Percentiles rank a stretch among this genome's conserved stretches.
Evolutionary conservation across 768 basidiomycete genomes (phyloP).

Genomic region (Megacollybia marginata): DNA sequence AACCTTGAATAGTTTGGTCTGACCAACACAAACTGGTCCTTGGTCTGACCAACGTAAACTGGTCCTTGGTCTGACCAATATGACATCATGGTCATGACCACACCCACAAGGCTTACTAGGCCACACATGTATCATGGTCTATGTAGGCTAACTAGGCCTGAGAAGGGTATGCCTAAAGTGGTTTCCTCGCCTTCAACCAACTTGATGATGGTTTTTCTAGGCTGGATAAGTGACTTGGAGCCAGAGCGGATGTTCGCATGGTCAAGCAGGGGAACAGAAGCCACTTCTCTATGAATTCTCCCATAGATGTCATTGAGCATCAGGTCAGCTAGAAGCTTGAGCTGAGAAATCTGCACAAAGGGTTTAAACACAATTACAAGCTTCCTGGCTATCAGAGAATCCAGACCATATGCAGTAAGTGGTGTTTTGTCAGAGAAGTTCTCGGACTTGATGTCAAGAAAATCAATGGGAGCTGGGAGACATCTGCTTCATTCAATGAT

Average conservation of each 20-base stretch:
- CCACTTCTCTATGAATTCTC: too few species aligned
- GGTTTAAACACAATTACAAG: slow-evolving; percentile 17
- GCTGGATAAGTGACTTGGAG: neutral
- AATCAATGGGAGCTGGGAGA: neutral
- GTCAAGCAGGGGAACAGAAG: too few species aligned
- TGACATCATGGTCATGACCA: too few species aligned
- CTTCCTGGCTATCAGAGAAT: slow-evolving; percentile 21
- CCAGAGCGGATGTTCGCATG: neutral
- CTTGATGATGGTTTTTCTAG: slow-evolving; percentile 3
- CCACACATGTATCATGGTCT: too few species aligned
- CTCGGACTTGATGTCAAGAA: slow-evolving; percentile 14
- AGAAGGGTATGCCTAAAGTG: too few species aligned
- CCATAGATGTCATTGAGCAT: slow-evolving; percentile 13
- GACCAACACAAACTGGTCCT: too few species aligned
- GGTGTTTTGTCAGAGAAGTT: slow-evolving; percentile 21
- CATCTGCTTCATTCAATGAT: neutral
- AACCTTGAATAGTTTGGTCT: too few species aligned
- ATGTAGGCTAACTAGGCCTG: too few species aligned
- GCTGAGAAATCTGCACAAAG: slow-evolving; percentile 14
- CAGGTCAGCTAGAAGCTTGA: slow-evolving; percentile 23
- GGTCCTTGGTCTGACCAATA: too few species aligned
- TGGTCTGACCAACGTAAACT: too few species aligned
- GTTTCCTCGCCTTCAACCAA: neutral
- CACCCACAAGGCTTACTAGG: too few species aligned
- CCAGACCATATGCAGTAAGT: slow-evolving; percentile 23